A percentile compares a stretch with the other conserved stretches of the same genome.
Evolutionary conservation across 2,329 filamentous ascomycete species (phyloP).

Genomic region (Coniochaeta sp.): DNA sequence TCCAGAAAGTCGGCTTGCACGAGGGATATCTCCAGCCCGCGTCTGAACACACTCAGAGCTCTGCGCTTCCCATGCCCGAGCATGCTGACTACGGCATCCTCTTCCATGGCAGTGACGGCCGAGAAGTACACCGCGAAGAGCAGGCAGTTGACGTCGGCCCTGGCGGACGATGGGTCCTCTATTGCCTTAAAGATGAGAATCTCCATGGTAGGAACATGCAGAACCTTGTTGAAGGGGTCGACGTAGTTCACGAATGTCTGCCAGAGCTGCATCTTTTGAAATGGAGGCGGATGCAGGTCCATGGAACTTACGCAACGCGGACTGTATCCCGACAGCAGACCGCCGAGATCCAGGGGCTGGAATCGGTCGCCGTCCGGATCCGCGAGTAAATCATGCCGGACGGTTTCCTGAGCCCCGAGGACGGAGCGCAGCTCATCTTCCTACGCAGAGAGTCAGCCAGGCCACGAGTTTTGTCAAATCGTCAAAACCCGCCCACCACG

Average conservation of each 20-base stretch:
- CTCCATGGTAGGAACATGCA: slow-evolving; percentile 14
- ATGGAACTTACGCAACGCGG: neutral
- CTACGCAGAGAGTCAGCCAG: slow-evolving; percentile 1
- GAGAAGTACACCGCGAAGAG: slow-evolving; percentile 14
- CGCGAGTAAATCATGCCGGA: neutral
- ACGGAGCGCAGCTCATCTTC: slow-evolving; percentile 13
- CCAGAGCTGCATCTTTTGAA: slow-evolving; percentile 12
- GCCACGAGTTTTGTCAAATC: no score
- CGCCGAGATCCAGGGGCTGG: slow-evolving; percentile 4
- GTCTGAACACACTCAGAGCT: slow-evolving; percentile 8
- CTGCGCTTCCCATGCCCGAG: slow-evolving; percentile 11
- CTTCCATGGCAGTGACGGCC: slow-evolving; percentile 8
- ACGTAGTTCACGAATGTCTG: slow-evolving; percentile 10
- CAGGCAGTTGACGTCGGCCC: slow-evolving; percentile 8
- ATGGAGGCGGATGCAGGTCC: slow-evolving; percentile 8
- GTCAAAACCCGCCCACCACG: neutral
- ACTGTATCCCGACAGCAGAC: slow-evolving; percentile 3
- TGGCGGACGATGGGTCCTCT: slow-evolving; percentile 2
- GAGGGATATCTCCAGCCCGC: slow-evolving; percentile 12
- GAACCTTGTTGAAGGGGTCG: slow-evolving; percentile 12
- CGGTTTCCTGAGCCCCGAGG: slow-evolving; percentile 5
- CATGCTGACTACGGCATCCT: slow-evolving; percentile 7
- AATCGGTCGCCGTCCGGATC: neutral
- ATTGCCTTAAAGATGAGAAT: slow-evolving; percentile 12
- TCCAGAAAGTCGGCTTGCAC: slow-evolving; percentile 13